Evolutionary conservation across 169 alveolate genomes (phyloP).

Genomic region (Eimeria zaria): DNA sequence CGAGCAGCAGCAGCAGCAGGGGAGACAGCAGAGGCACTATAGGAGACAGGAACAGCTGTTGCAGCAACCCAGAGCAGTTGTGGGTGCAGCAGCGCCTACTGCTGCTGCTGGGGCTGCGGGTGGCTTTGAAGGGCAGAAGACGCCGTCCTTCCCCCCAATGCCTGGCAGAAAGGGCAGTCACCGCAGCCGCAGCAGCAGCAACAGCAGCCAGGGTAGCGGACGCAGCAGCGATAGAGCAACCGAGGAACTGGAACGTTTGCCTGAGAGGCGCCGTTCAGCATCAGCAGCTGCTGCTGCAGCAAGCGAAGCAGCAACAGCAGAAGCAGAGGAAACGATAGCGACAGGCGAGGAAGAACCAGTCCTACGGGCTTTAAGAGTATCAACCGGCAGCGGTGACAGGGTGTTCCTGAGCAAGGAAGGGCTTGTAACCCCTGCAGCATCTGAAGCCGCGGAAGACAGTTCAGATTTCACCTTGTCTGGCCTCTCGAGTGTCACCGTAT

Average conservation of each 20-base stretch:
- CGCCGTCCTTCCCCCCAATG: conserved; percentile 33
- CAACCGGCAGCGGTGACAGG: conserved; percentile 63
- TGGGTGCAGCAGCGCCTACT: conserved; percentile 3
- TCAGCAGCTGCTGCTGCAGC: neutral
- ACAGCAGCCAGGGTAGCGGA: neutral
- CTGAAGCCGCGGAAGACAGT: neutral
- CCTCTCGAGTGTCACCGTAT: neutral
- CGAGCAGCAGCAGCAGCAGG: neutral
- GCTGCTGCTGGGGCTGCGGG: no score
- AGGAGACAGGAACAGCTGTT: neutral
- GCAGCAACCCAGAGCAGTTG: neutral
- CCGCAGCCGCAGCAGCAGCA: conserved; percentile 44
- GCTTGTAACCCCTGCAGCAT: neutral
- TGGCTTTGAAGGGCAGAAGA: neutral
- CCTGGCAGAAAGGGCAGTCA: neutral
- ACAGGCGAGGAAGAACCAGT: neutral
- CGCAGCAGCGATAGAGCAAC: conserved; percentile 23
- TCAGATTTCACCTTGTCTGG: conserved; percentile 42
- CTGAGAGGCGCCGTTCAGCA: conserved; percentile 7
- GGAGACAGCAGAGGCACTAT: neutral
- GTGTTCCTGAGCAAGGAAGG: neutral
- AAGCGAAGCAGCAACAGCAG: conserved; percentile 6
- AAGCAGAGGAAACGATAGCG: no score
- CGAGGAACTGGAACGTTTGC: conserved; percentile 14
- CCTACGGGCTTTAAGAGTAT: neutral